Base-by-base conservation (phyloP, 176 grass and related monocot genomes). In the Aegilops sharonensis region DNA sequence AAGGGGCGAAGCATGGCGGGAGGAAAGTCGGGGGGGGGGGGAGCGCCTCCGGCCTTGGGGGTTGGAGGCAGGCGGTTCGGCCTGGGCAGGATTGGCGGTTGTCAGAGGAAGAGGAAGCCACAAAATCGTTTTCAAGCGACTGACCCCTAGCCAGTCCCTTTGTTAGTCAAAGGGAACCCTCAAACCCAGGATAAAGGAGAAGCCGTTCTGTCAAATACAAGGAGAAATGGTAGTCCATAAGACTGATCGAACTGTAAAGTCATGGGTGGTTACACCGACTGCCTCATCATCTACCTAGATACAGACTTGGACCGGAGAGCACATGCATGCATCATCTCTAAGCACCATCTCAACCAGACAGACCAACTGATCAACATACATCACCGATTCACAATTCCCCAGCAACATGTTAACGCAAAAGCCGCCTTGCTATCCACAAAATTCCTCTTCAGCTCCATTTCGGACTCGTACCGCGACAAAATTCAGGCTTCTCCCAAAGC, bases 261-360 rank as follows among this genome's bases (percentile, higher is more conserved):
- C 72, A 50, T 75, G 72, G 43, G 25, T 75, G 43, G 43, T 75
- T 75, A 75, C 24, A 52, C 14, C 1, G 24, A 75, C 72, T 75
- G 18, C 54, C 54, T 8, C 54, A 3, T 17, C 72, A 30, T 75
- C 72, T 75, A 30, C 7, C 72, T 75, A 75, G 72, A 29, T 9
- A 17, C 72, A 27, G 3, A 30, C 24, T 57, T 11, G 3, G 43
- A 75, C 72, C 72, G 47, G 43, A 27, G 71, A 75, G 48, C 14
- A 75, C 72, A 75, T 75, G 72, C 72, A 75, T 75, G 72, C 72
- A 52, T 75, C 72, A 75, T 47, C 71, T 74, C 71, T 74, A 11
- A 73, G 40, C 35, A 73, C 23, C 39, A 25, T 42, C 72, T 48
- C 42, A 5, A 75, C 18, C 54, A 57, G 43, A 75, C 5, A 50